phyloP scores from a whole-genome alignment of 192 early-diverging fungal genomes.

The Pilaira anomala region DNA sequence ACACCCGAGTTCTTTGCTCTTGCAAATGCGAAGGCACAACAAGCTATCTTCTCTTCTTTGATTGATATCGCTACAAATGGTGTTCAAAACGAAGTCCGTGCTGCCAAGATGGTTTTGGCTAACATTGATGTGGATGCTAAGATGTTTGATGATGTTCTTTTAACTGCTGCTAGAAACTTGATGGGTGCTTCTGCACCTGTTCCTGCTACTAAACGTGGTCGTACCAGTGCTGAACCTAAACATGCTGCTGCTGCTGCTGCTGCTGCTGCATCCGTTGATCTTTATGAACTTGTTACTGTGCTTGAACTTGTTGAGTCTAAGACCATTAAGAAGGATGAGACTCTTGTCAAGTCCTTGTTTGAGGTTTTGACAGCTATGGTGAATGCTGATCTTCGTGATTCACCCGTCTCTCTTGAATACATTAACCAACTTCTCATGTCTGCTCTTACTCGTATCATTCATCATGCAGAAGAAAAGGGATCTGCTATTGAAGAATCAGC shows the following conservation, averaged over 20 bases:
- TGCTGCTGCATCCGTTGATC: constrained; percentile 34
- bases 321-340: constrained; percentile 42
- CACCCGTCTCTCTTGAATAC: constrained; percentile 74
- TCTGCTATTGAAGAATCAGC: constrained; percentile 56
- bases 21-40: constrained; percentile 37
- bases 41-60: constrained; percentile 47
- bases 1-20: constrained; percentile 39
- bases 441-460: constrained; percentile 56
- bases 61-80: constrained; percentile 53
- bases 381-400: constrained; percentile 42
- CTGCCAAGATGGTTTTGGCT: constrained; percentile 45
- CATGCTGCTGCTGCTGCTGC: constrained; percentile 1
- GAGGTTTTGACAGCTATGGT: constrained; percentile 65
- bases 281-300: constrained; percentile 59
- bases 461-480: constrained; percentile 34
- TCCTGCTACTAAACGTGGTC: constrained; percentile 16
- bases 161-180: constrained; percentile 7
- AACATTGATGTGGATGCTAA: constrained; percentile 35
- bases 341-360: constrained; percentile 68
- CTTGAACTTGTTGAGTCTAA: constrained; percentile 79
- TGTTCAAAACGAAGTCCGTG: constrained; percentile 44
- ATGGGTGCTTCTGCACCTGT: neutral
- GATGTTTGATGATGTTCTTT: constrained; percentile 15
- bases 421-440: constrained; percentile 82
- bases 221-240: constrained; percentile 1